Conservation (phyloP, 1,139 yeast genomes). For the Suhomyces choctaworum region DNA sequence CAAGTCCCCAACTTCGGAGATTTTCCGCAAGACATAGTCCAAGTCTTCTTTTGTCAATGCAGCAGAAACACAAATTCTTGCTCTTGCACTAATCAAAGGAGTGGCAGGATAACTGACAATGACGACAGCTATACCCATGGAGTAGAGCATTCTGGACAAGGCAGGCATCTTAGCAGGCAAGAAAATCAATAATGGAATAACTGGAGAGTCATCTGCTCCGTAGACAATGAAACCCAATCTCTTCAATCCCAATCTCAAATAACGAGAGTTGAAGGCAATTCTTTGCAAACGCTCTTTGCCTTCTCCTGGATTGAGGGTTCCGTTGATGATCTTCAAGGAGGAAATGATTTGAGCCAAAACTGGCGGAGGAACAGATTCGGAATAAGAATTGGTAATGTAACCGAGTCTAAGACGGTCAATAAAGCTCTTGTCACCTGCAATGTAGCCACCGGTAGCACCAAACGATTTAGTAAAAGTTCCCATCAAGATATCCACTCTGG, state of each 20-base stretch:
- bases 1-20: constrained; percentile 78
- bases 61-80: constrained; percentile 88
- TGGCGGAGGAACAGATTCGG: constrained; percentile 88
- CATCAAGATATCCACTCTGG: constrained; percentile 82
- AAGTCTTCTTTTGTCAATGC: constrained; percentile 92
- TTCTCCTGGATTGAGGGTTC: constrained; percentile 87
- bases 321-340: constrained; percentile 75
- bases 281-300: constrained; percentile 89
- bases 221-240: constrained; percentile 90
- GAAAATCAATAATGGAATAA: constrained; percentile 82
- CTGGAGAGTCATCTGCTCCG: constrained; percentile 97
- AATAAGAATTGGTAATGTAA: constrained; percentile 71
- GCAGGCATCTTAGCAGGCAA: constrained; percentile 96
- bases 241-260: constrained; percentile 84
- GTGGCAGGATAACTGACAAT: constrained; percentile 98
- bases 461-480: constrained; percentile 97
- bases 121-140: constrained; percentile 85
- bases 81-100: constrained; percentile 85
- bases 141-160: constrained; percentile 77
- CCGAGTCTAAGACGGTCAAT: constrained; percentile 75
- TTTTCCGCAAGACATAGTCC: constrained; percentile 71
- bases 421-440: constrained; percentile 69
- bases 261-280: constrained; percentile 93
- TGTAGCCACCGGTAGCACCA: constrained; percentile 98
- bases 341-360: constrained; percentile 86